phyloP scores from a whole-genome alignment of 2,329 filamentous ascomycete species.

The Talaromyces rugulosus region DNA sequence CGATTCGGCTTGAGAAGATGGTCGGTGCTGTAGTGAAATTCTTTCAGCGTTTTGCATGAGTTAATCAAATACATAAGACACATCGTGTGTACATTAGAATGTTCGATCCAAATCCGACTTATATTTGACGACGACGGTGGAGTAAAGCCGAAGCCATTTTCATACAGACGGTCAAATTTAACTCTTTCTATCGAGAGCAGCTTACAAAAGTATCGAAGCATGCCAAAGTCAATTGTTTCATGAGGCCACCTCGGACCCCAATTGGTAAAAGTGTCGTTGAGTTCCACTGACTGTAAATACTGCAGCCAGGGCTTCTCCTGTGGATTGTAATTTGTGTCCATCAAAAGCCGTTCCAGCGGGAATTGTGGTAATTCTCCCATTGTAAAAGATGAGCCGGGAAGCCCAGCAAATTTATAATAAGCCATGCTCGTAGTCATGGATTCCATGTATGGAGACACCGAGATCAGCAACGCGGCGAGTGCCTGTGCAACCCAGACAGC shows the following conservation, averaged over 20 bases:
- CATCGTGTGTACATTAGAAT: conserved; percentile 11
- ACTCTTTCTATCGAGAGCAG: conserved; percentile 20
- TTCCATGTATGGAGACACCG: conserved; percentile 18
- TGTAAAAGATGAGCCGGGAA: not conserved
- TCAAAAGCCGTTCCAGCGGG: conserved; percentile 15
- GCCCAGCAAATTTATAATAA: conserved; percentile 3
- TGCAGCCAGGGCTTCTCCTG: conserved; percentile 12
- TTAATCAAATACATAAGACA: conserved; percentile 13
- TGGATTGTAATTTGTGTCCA: conserved; percentile 4
- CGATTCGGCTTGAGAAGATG: conserved; percentile 7
- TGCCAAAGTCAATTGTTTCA: conserved; percentile 12
- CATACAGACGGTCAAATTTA: conserved; percentile 13
- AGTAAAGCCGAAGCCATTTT: not conserved
- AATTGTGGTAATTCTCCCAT: not conserved
- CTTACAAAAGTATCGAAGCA: conserved; percentile 11
- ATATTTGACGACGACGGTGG: conserved; percentile 15
- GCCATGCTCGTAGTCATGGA: conserved; percentile 13
- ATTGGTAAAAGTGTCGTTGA: conserved; percentile 5
- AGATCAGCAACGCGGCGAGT: conserved; percentile 17
- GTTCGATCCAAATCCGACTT: conserved; percentile 13
- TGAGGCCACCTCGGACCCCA: conserved; percentile 11
- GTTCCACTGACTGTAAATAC: conserved; percentile 15
- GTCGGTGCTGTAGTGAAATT: conserved; percentile 18
- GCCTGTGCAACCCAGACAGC: conserved; percentile 16
- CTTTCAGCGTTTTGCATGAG: conserved; percentile 15